phyloP scores from a whole-genome alignment of 306 rosid genomes.

The Delonix regia region DNA sequence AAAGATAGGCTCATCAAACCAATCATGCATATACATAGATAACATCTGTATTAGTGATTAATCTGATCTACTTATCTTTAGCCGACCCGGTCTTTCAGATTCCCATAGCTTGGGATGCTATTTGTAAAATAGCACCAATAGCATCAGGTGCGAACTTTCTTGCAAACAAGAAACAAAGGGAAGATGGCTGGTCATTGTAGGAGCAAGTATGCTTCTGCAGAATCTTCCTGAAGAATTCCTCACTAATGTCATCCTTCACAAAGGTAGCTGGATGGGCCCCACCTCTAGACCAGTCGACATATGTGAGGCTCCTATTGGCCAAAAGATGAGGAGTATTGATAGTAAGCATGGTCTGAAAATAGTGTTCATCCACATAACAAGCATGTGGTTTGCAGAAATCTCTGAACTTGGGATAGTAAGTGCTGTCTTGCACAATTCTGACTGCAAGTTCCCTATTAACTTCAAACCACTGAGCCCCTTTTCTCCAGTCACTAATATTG shows the following conservation, averaged over 20 bases:
- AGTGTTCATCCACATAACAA: slow-evolving; percentile 96
- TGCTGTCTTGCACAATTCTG: slow-evolving; percentile 60
- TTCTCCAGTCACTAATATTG: slow-evolving; percentile 81
- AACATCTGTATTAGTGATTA: not conserved
- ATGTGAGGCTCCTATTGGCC: slow-evolving; percentile 86
- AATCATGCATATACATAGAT: not conserved
- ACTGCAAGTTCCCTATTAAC: slow-evolving; percentile 75
- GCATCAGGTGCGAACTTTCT: slow-evolving; percentile 93
- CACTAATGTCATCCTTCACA: slow-evolving; percentile 75
- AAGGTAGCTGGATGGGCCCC: slow-evolving; percentile 98
- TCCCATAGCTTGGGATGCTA: slow-evolving; percentile 68
- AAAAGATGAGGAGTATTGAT: slow-evolving; percentile 68
- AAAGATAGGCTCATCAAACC: not conserved
- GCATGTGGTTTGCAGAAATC: slow-evolving; percentile 76
- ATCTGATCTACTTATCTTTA: not conserved
- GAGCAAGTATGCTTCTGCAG: slow-evolving; percentile 57
- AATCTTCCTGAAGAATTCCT: slow-evolving; percentile 72
- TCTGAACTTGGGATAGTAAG: slow-evolving; percentile 69
- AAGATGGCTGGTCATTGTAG: slow-evolving; percentile 80
- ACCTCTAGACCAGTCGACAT: slow-evolving; percentile 95
- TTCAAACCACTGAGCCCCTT: slow-evolving; percentile 96
- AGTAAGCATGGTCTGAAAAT: slow-evolving; percentile 90
- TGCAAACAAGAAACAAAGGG: slow-evolving; percentile 84
- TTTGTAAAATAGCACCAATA: slow-evolving; percentile 67
- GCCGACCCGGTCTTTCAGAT: slow-evolving; percentile 43